Evolutionary conservation across 257 asterid species (phyloP).

Genomic region (Anisodus acutangulus): DNA sequence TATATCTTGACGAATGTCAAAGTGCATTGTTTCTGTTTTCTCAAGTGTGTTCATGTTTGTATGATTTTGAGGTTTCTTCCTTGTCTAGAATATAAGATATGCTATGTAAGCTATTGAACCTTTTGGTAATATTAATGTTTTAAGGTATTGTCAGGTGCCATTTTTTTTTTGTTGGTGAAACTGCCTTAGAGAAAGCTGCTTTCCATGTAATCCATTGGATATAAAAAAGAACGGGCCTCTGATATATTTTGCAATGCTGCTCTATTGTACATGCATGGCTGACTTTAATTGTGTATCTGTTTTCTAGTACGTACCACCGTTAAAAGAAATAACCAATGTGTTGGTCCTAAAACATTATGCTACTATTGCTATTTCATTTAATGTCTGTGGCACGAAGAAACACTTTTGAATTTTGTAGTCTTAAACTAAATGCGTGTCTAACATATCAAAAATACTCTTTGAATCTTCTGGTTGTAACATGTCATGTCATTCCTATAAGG

Average conservation of each 20-base stretch:
- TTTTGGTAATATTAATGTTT: background rate
- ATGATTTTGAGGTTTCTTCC: background rate
- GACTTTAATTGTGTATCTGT: background rate
- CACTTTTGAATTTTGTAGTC: background rate
- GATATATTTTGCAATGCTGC: background rate
- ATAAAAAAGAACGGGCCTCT: conserved; percentile 70
- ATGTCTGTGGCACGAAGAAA: background rate
- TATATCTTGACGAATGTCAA: background rate
- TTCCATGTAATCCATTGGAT: conserved; percentile 80
- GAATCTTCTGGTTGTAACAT: background rate
- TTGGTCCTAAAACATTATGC: conserved; percentile 7
- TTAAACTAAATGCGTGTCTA: background rate
- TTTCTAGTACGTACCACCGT: background rate
- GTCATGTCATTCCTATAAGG: background rate
- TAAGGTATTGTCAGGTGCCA: conserved; percentile 69
- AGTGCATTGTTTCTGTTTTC: conserved; percentile 13
- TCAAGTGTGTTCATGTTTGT: background rate
- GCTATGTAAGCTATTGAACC: conserved; percentile 8
- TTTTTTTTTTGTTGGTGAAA: conserved; percentile 88
- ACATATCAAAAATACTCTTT: background rate
- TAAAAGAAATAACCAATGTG: conserved; percentile 10
- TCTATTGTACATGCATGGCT: background rate
- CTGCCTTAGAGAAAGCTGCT: conserved; percentile 83
- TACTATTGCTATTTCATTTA: background rate
- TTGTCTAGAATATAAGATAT: background rate